phyloP scores from a whole-genome alignment of 305 asterid species.

The Striga hermonthica region DNA sequence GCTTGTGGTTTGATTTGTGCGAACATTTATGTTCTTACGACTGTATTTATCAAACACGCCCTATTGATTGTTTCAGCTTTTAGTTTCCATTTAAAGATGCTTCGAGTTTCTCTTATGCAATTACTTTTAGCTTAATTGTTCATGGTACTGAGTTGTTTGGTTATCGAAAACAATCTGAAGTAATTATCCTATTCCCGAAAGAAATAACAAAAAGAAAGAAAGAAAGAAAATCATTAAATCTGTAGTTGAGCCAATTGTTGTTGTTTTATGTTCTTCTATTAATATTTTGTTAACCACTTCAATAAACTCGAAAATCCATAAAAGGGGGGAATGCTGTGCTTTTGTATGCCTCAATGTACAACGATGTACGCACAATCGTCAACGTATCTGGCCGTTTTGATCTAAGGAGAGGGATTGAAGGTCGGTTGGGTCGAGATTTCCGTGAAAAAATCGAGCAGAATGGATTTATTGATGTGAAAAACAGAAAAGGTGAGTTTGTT shows the following conservation, averaged over 20 bases:
- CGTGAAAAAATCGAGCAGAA: constrained; percentile 47
- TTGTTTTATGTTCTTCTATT: background rate
- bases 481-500: constrained; percentile 49
- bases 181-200: no score
- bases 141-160: no score
- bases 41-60: background rate
- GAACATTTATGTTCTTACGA: no score
- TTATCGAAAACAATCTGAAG: no score
- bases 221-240: background rate
- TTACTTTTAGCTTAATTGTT: no score
- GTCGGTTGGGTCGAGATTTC: constrained; percentile 79
- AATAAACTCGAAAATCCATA: constrained; percentile 5
- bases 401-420: constrained; percentile 76
- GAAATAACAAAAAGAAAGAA: no score
- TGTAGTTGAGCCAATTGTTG: background rate
- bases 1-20: no score
- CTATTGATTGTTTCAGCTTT: background rate
- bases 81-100: background rate
- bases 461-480: constrained; percentile 72
- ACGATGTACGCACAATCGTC: constrained; percentile 46
- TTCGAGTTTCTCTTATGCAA: no score
- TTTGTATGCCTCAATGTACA: constrained; percentile 67
- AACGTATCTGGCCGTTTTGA: constrained; percentile 82
- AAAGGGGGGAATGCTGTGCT: constrained; percentile 93
- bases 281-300: background rate